Evolutionary conservation across 75 land plant species (phyloP), one percentile per base, ranked within the genome.

Genomic region (Picea glauca): DNA sequence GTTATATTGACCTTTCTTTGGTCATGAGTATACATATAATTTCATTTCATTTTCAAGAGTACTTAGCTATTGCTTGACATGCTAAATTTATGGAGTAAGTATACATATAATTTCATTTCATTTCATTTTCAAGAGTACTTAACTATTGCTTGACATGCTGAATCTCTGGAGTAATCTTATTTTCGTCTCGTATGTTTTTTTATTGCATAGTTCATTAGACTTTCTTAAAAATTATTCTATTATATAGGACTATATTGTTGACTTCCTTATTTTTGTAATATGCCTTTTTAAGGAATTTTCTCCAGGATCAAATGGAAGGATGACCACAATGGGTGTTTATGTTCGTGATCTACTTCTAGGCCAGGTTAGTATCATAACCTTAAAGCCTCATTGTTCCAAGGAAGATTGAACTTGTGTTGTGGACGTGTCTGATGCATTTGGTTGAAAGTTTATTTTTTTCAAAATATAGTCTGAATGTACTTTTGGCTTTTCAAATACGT

Each of bases 291-390:
- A 94, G 98, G 98, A 94, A 75, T 94, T 97, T 78, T 90, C 99
- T 54, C 99, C 99, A 35, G 93, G 95, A 17, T 92, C 98, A 32
- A 91, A 82, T 88, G 94, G 94, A 43, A 80, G 85, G 78, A 85
- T 90, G 91, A 91, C 98, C 30, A 97, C 93, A 46, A 97, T 97
- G 98, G 99, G 99, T 76, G 95, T 91, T 15, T 97, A 92, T 79
- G 88, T 93, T 23, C 98, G 99, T 67, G 99, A 97, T 87, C 81
- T 97, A 11, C 93, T 97, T 74, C 90, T 97, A 78, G 93, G 98
- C 76, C 99, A 94, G 98, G 98, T 94, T 26, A 74, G 87, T 60
- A 65, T 31, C n/a, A 14, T 67, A 43, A 20, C 58, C 30, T 43
- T 70, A 18, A 21, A 8, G 11, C 23, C 2, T 43, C 43, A 50